These are phyloP conservation scores for Phytophthora lateralis DNA, from an alignment of 352 stramenopile genomes.

Conservation along the genomic window DNA sequence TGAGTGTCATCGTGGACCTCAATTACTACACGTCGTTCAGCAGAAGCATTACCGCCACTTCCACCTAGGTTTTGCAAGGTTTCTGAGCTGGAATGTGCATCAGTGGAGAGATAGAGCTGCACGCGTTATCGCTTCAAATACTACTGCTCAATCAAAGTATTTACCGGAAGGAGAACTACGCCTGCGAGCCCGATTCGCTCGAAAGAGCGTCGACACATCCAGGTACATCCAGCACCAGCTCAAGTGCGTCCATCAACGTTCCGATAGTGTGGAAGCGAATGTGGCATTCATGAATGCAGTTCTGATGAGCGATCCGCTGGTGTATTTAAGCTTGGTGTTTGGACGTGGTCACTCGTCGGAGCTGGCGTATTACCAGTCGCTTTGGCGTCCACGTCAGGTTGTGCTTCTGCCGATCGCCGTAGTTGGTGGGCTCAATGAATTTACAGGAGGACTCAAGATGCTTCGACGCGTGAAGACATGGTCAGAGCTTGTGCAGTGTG, in stretches of 20 bases:
- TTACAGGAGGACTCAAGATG: conserved; percentile 3
- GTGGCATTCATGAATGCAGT: conserved; percentile 47
- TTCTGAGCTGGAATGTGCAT: neutral
- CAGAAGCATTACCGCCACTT: neutral
- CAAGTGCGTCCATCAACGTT: conserved; percentile 26
- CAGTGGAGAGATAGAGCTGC: neutral
- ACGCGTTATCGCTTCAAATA: neutral
- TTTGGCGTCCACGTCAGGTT: neutral
- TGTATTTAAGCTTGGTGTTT: conserved; percentile 20
- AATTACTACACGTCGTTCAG: neutral
- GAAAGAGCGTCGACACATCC: conserved; percentile 17
- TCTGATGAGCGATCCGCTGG: conserved; percentile 43
- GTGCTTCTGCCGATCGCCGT: conserved; percentile 14
- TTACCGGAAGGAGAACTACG: neutral
- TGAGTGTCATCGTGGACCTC: neutral
- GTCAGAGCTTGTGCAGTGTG: conserved; percentile 18
- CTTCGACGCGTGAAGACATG: conserved; percentile 14
- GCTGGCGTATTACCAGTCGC: conserved; percentile 23
- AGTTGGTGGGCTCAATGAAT: conserved; percentile 13
- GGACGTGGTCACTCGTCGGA: neutral
- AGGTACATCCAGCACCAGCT: conserved; percentile 35
- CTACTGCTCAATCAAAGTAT: neutral
- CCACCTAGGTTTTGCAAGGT: neutral
- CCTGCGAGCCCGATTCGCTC: neutral
- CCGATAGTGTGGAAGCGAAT: conserved; percentile 25